Evolutionary conservation across 2,329 filamentous ascomycete species (phyloP).

Genomic region (Penicillium psychrosexuale): DNA sequence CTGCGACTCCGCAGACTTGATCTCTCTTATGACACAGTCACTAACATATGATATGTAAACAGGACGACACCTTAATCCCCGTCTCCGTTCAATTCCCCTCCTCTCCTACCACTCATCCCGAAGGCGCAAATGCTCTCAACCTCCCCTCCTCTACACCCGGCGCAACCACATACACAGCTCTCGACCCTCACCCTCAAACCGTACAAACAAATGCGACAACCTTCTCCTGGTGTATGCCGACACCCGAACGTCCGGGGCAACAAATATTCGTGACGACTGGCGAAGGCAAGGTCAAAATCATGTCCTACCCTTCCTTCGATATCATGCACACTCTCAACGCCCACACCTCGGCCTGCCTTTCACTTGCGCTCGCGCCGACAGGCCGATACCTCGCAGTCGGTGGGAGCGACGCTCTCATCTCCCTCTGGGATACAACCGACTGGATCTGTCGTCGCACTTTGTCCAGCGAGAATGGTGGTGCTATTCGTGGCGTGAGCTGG

Average conservation of each 20-base stretch:
- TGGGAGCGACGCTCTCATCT: constrained; percentile 49
- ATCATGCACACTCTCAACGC: constrained; percentile 47
- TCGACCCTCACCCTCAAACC: constrained; percentile 44
- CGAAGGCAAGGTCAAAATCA: constrained; percentile 49
- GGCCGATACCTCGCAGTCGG: constrained; percentile 50
- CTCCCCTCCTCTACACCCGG: constrained; percentile 15
- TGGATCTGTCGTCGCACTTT: constrained; percentile 51
- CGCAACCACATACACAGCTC: constrained; percentile 36
- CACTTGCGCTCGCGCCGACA: constrained; percentile 46
- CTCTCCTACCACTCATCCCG: constrained; percentile 30
- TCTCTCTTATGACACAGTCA: not conserved
- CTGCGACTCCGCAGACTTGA: not conserved
- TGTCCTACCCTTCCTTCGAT: constrained; percentile 47
- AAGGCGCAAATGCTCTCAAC: constrained; percentile 11
- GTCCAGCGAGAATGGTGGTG: constrained; percentile 44
- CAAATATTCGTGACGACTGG: constrained; percentile 49
- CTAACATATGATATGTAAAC: not conserved
- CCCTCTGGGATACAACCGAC: constrained; percentile 51
- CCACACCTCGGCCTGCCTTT: constrained; percentile 49
- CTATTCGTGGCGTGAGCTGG: constrained; percentile 49
- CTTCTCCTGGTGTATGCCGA: constrained; percentile 45
- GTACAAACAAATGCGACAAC: constrained; percentile 50
- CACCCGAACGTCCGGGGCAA: constrained; percentile 35
- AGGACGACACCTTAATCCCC: constrained; percentile 50
- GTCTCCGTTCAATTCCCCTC: constrained; percentile 44